Conservation (phyloP, 495 filamentous ascomycete genomes). For the Aspergillus cristatus region DNA sequence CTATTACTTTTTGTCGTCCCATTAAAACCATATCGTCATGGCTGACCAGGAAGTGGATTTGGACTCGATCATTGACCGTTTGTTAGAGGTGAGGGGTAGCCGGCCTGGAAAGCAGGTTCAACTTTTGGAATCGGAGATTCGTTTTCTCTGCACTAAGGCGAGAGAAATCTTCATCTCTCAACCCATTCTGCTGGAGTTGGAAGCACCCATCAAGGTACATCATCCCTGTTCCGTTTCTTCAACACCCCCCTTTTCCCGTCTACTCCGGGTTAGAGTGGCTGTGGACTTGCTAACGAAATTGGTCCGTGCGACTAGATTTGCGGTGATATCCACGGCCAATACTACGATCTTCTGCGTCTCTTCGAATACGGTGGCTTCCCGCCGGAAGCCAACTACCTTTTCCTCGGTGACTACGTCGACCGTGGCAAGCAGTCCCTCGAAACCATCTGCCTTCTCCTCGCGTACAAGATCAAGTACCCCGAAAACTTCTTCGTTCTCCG, state of each 20-base stretch:
- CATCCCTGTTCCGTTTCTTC: neutral
- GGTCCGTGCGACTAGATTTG: slow-evolving; percentile 66
- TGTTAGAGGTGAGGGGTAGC: slow-evolving; percentile 96
- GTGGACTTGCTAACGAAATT: slow-evolving; percentile 5
- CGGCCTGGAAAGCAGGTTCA: slow-evolving; percentile 98
- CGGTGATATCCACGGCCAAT: slow-evolving; percentile 98
- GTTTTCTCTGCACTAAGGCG: slow-evolving; percentile 96
- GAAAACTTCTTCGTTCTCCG: slow-evolving; percentile 99
- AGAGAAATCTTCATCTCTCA: slow-evolving; percentile 99
- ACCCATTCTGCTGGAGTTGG: slow-evolving; percentile 93
- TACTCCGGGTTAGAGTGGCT: neutral
- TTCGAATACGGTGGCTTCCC: slow-evolving; percentile 99
- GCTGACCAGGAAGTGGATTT: slow-evolving; percentile 97
- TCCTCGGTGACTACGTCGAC: slow-evolving; percentile 98
- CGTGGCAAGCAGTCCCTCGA: slow-evolving; percentile 98
- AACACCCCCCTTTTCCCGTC: neutral
- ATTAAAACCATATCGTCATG: slow-evolving; percentile 51
- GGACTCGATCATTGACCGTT: slow-evolving; percentile 97
- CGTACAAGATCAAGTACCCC: slow-evolving; percentile 99
- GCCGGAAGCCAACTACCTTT: slow-evolving; percentile 98
- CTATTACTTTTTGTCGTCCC: slow-evolving; percentile 19
- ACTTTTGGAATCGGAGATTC: slow-evolving; percentile 91
- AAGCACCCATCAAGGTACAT: slow-evolving; percentile 95
- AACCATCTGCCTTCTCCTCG: slow-evolving; percentile 95
- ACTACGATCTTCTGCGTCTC: slow-evolving; percentile 93